Conservation (phyloP, 257 asterid species). For the Petunia axillaris region DNA sequence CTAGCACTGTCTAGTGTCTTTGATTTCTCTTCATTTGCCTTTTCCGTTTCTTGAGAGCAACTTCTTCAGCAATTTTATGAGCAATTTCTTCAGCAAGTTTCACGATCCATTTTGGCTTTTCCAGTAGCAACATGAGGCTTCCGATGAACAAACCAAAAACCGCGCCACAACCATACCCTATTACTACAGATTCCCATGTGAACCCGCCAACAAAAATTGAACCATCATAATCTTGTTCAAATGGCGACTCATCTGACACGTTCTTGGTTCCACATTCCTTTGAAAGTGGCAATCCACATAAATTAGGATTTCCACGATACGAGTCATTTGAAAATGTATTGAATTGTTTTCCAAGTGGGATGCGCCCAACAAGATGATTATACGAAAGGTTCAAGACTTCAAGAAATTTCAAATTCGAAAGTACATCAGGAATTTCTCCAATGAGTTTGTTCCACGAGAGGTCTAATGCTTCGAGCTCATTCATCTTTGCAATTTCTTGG, state of each 20-base stretch:
- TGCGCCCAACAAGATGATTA: constrained; percentile 12
- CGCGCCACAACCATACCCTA: constrained; percentile 5
- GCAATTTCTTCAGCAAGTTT: constrained; percentile 1
- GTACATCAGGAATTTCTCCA: background rate
- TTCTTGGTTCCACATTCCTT: constrained; percentile 19
- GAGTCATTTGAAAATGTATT: constrained; percentile 13
- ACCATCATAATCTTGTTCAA: background rate
- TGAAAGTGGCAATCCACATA: constrained; percentile 9
- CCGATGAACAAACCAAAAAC: background rate
- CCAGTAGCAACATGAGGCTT: background rate
- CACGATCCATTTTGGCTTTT: background rate
- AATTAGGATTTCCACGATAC: background rate
- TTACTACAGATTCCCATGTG: background rate
- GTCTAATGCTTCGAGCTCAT: background rate
- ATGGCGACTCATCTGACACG: background rate
- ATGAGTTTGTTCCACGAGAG: constrained; percentile 19
- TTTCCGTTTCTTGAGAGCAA: background rate
- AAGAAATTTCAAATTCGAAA: constrained; percentile 14
- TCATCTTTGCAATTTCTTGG: constrained; percentile 5
- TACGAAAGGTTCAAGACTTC: background rate
- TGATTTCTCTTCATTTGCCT: background rate
- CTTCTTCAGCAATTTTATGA: background rate
- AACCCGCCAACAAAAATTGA: background rate
- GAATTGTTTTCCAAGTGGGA: background rate
- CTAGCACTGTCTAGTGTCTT: background rate